Evolutionary conservation across 2,329 filamentous ascomycete species (phyloP).

Genomic region (Periconia macrospinosa): DNA sequence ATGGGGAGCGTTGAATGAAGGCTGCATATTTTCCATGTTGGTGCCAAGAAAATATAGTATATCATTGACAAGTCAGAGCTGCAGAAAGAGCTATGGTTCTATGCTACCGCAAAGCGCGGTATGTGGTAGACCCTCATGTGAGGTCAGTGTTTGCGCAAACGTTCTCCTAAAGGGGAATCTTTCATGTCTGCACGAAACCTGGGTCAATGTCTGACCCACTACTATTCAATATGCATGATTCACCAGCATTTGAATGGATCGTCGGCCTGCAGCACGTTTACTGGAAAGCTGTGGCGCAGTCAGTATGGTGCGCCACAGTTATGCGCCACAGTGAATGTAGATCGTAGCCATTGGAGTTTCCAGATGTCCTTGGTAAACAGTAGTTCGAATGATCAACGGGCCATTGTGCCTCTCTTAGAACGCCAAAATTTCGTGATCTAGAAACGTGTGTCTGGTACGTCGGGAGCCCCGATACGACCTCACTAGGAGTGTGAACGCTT

Average conservation of each 20-base stretch:
- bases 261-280: neutral
- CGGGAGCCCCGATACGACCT: neutral
- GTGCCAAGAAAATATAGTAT: neutral
- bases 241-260: neutral
- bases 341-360: neutral
- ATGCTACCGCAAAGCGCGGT: neutral
- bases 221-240: neutral
- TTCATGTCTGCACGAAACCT: neutral
- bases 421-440: neutral
- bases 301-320: neutral
- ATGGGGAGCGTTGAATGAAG: neutral
- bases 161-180: neutral
- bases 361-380: no score
- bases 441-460: neutral
- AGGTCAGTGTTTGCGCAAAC: neutral
- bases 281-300: neutral
- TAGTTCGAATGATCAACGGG: no score
- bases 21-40: neutral
- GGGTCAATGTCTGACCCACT: neutral
- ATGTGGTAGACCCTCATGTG: neutral
- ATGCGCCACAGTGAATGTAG: conserved; percentile 1
- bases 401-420: neutral
- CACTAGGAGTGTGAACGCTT: neutral
- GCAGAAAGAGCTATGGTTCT: neutral
- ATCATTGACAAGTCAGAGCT: neutral